Percentiles rank a stretch among this genome's conserved stretches.
These are phyloP conservation scores for Vachellia collinsii DNA, from an alignment of 306 rosid species.

Conservation along the genomic window DNA sequence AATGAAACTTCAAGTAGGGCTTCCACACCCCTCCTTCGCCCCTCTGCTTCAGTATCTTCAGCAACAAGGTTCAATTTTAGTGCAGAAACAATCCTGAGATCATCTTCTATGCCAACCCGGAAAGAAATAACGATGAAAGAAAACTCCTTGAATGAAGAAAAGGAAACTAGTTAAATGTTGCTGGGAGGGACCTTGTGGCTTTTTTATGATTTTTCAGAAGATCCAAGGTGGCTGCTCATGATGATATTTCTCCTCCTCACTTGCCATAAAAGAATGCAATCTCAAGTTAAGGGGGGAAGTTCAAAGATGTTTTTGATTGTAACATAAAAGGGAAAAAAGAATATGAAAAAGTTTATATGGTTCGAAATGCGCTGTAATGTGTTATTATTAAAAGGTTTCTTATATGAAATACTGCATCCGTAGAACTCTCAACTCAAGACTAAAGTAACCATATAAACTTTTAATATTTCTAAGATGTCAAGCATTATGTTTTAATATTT, in stretches of 20 bases:
- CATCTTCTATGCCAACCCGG: conserved; percentile 67
- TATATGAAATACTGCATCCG: not conserved
- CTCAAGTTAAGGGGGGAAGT: not conserved
- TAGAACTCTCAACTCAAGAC: not conserved
- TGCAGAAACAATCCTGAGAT: conserved; percentile 52
- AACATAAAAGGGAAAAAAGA: not conserved
- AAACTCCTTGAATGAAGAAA: conserved; percentile 15
- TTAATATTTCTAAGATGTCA: no score
- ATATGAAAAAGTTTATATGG: not conserved
- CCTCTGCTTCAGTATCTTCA: conserved; percentile 64
- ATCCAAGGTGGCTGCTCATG: not conserved
- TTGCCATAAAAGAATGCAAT: not conserved
- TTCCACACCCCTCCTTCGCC: conserved; percentile 77
- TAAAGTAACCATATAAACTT: not conserved
- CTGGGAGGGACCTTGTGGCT: conserved; percentile 11
- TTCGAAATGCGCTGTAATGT: not conserved
- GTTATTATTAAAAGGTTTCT: not conserved
- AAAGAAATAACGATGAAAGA: conserved; percentile 39
- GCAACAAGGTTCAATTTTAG: conserved; percentile 37
- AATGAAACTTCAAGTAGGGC: conserved; percentile 67
- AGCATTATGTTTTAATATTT: not conserved
- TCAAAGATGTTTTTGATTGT: not conserved
- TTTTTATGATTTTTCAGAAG: not conserved
- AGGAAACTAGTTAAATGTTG: conserved; percentile 4
- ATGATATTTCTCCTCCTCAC: not conserved